Evolutionary conservation across 192 early-diverging fungal genomes (phyloP).

Genomic region (Rhizoclosmatium globosum): DNA sequence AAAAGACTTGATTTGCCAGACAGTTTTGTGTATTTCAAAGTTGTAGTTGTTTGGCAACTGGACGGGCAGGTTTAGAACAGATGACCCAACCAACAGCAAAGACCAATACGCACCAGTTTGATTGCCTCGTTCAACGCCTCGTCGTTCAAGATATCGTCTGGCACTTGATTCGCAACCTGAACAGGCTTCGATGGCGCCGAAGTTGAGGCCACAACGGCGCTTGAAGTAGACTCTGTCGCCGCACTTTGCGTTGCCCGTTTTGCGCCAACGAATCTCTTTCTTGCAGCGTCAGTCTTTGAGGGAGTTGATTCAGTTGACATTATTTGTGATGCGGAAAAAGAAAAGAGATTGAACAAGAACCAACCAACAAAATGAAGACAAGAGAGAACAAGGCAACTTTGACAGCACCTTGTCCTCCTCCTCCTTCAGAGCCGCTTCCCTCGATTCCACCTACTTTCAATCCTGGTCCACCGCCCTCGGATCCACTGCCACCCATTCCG

Average conservation of each 20-base stretch:
- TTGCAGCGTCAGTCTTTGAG: conserved; percentile 43
- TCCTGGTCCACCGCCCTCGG: no score
- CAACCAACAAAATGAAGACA: conserved; percentile 16
- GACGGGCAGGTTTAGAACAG: not conserved
- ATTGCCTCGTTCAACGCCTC: conserved; percentile 84
- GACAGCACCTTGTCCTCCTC: not conserved
- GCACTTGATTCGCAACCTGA: conserved; percentile 80
- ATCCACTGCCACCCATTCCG: no score
- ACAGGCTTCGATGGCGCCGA: not conserved
- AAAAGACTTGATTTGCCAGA: conserved; percentile 85
- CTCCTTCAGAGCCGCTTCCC: not conserved
- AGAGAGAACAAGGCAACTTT: not conserved
- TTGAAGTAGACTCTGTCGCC: conserved; percentile 5
- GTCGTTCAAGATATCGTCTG: conserved; percentile 85
- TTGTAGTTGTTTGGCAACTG: conserved; percentile 93
- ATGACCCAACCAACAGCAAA: not conserved
- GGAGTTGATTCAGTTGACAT: no score
- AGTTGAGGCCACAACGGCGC: not conserved
- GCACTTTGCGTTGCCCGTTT: conserved; percentile 11
- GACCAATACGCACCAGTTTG: conserved; percentile 53
- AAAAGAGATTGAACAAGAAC: conserved; percentile 13
- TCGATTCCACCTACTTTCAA: not conserved
- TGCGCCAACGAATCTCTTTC: conserved; percentile 53
- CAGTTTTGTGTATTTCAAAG: conserved; percentile 98
- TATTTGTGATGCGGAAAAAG: not conserved